A percentile compares a stretch with the other conserved stretches of the same genome.
These are phyloP conservation scores for Pleurotus cornucopiae DNA, from an alignment of 768 basidiomycete genomes.

Conservation along the genomic window DNA sequence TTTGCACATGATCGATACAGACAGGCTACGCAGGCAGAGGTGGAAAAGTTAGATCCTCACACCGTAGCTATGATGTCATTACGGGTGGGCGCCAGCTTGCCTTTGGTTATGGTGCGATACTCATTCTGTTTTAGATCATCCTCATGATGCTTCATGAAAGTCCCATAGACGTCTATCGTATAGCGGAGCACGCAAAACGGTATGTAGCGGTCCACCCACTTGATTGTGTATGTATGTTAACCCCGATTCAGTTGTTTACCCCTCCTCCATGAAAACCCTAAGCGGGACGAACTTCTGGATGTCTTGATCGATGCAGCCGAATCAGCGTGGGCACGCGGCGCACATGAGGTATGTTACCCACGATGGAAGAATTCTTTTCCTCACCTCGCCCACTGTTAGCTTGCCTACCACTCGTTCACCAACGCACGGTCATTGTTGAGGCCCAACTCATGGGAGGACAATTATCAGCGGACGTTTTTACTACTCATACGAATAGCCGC, in stretches of 20 bases:
- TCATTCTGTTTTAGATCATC: constrained; percentile 42
- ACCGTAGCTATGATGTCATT: constrained; percentile 65
- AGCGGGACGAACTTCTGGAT: constrained; percentile 55
- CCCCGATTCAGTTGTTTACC: constrained; percentile 46
- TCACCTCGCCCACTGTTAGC: constrained; percentile 27
- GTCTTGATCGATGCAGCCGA: constrained; percentile 67
- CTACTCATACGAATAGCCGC: constrained; percentile 57
- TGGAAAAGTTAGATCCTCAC: constrained; percentile 42
- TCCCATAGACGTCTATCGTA: constrained; percentile 59
- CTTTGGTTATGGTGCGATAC: background rate
- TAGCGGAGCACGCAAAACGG: constrained; percentile 69
- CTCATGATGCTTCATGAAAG: constrained; percentile 66
- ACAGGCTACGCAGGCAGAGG: constrained; percentile 65
- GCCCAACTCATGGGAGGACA: constrained; percentile 48
- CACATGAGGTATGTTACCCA: constrained; percentile 54
- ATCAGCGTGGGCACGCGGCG: constrained; percentile 67
- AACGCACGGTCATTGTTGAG: constrained; percentile 54
- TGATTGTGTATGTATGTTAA: background rate
- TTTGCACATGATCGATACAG: constrained; percentile 74
- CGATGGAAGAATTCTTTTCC: background rate
- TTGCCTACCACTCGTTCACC: constrained; percentile 58
- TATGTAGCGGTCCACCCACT: constrained; percentile 17
- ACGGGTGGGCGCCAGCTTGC: constrained; percentile 35
- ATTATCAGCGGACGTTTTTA: constrained; percentile 44
- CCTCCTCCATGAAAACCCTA: constrained; percentile 55